These are phyloP conservation scores for Vitis cinerea DNA, from an alignment of 164 flowering plant genomes.

Conservation along the genomic window DNA sequence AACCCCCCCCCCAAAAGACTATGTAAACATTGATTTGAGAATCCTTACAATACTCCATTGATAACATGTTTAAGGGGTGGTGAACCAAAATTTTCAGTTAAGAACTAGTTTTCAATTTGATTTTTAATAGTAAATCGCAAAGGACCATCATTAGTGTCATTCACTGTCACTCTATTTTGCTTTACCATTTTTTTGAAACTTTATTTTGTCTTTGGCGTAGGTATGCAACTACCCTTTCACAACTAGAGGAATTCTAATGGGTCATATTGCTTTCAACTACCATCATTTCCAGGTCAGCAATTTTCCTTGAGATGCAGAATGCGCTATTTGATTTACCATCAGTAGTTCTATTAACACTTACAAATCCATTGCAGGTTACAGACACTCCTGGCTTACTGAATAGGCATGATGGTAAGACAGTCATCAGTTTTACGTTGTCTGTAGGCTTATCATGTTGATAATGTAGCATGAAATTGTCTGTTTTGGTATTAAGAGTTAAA, in stretches of 20 bases:
- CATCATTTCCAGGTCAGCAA: slow-evolving; percentile 74
- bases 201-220: slow-evolving; percentile 33
- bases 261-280: slow-evolving; percentile 67
- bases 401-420: slow-evolving; percentile 74
- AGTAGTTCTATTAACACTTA: neutral
- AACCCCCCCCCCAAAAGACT: too few species aligned
- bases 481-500: too few species aligned
- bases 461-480: too few species aligned
- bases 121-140: too few species aligned
- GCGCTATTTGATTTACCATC: neutral
- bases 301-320: neutral
- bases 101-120: too few species aligned
- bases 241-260: slow-evolving; percentile 97
- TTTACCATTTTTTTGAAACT: neutral
- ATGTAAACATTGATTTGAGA: too few species aligned
- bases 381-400: slow-evolving; percentile 92
- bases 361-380: slow-evolving; percentile 63
- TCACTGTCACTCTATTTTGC: neutral
- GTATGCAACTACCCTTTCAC: slow-evolving; percentile 97
- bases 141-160: neutral
- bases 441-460: too few species aligned
- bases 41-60: too few species aligned
- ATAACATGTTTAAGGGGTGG: too few species aligned
- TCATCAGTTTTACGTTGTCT: too few species aligned
- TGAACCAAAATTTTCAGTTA: too few species aligned